Evolutionary conservation across 1,284 basidiomycete genomes (phyloP).

Genomic region (Farysia itapuensis): DNA sequence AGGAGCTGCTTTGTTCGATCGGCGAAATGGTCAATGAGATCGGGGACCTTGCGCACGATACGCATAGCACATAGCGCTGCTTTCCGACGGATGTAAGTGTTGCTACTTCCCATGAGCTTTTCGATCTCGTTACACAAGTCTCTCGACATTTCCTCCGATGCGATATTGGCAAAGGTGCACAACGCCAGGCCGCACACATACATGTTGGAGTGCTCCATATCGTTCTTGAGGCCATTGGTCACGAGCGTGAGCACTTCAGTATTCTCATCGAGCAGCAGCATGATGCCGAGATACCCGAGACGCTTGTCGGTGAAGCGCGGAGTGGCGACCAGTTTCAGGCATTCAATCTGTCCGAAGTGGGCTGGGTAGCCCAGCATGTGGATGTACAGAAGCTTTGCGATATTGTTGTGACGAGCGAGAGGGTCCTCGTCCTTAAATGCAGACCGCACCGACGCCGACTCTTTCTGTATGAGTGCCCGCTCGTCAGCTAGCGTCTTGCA

Average conservation of each 20-base stretch:
- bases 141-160: slow-evolving; percentile 71
- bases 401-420: slow-evolving; percentile 89
- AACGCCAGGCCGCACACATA: slow-evolving; percentile 95
- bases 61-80: slow-evolving; percentile 95
- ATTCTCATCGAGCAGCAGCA: slow-evolving; percentile 95
- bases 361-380: slow-evolving; percentile 99
- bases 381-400: slow-evolving; percentile 97
- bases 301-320: slow-evolving; percentile 96
- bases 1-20: slow-evolving; percentile 85
- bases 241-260: slow-evolving; percentile 96
- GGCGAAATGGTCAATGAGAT: slow-evolving; percentile 90
- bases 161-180: slow-evolving; percentile 98
- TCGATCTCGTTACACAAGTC: slow-evolving; percentile 74
- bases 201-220: slow-evolving; percentile 99
- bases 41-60: slow-evolving; percentile 94
- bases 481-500: slow-evolving; percentile 95
- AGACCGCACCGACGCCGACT: slow-evolving; percentile 94
- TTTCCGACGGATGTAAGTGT: slow-evolving; percentile 99
- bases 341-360: slow-evolving; percentile 99
- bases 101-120: slow-evolving; percentile 93
- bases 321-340: slow-evolving; percentile 97
- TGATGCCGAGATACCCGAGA: slow-evolving; percentile 94
- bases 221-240: slow-evolving; percentile 98
- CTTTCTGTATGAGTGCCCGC: slow-evolving; percentile 93
- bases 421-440: slow-evolving; percentile 88